These are phyloP conservation scores for Acorus calamus DNA, from an alignment of 106 monocot genomes.

Conservation along the genomic window DNA sequence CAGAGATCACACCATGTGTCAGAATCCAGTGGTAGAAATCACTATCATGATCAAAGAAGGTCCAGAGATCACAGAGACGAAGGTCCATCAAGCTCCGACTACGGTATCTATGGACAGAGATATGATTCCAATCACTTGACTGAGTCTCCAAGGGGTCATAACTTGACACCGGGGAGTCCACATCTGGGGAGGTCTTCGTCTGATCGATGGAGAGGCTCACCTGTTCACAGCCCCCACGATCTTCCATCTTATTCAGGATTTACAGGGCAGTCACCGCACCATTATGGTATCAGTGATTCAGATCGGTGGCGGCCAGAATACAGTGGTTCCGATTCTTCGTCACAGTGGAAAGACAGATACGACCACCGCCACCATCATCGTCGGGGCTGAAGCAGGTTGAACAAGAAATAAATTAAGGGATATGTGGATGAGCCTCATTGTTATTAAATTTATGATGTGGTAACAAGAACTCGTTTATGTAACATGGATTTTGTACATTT, in stretches of 20 bases:
- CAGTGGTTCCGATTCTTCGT: conserved; percentile 9
- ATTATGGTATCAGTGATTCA: conserved; percentile 3
- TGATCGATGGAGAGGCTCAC: conserved; percentile 36
- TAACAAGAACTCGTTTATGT: too few species aligned
- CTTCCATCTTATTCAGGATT: conserved; percentile 16
- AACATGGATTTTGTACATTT: too few species aligned
- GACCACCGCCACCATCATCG: conserved; percentile 23
- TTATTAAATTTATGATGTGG: too few species aligned
- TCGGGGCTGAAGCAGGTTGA: too few species aligned
- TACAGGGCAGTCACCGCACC: conserved; percentile 9
- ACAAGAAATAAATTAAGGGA: too few species aligned
- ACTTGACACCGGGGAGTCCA: conserved; percentile 22
- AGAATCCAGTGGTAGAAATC: conserved; percentile 9
- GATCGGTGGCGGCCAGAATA: conserved; percentile 20
- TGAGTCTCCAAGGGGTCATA: neutral
- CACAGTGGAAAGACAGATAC: conserved; percentile 22
- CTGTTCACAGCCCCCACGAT: conserved; percentile 19
- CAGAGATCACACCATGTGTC: neutral
- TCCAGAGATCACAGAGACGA: conserved; percentile 21
- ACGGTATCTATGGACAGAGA: conserved; percentile 34
- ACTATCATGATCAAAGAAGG: conserved; percentile 16
- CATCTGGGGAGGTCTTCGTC: conserved; percentile 41
- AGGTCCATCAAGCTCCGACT: conserved; percentile 10
- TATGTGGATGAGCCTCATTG: too few species aligned
- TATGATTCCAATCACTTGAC: conserved; percentile 31